phyloP scores from a whole-genome alignment of 129 eudicot species.

The Flaveria robusta region DNA sequence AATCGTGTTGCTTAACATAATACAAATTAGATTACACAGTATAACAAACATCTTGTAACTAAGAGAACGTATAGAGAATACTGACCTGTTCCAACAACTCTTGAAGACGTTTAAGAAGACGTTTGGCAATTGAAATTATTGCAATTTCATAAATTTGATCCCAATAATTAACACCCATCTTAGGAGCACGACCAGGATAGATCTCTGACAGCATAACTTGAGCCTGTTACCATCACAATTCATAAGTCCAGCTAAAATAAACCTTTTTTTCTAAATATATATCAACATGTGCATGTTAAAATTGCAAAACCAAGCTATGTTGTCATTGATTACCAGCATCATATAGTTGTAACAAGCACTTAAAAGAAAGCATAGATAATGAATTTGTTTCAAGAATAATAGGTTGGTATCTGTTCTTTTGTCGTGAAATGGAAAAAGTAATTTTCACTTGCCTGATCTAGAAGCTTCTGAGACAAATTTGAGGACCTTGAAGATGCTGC shows the following conservation, averaged over 20 bases:
- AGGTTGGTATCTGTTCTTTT: neutral
- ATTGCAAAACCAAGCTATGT: constrained; percentile 5
- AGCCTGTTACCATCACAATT: constrained; percentile 58
- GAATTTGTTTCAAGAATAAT: neutral
- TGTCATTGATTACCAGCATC: constrained; percentile 9
- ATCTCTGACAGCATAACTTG: constrained; percentile 96
- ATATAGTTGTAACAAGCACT: constrained; percentile 19
- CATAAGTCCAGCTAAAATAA: constrained; percentile 31
- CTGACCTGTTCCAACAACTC: constrained; percentile 82
- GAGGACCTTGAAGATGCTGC: constrained; percentile 71
- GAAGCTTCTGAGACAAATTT: constrained; percentile 74
- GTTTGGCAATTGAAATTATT: constrained; percentile 78
- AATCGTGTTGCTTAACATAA: constrained; percentile 1
- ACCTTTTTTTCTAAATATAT: constrained; percentile 8
- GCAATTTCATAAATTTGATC: constrained; percentile 92
- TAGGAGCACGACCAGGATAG: constrained; percentile 94
- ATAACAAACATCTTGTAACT: constrained; percentile 16
- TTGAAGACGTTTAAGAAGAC: constrained; percentile 77
- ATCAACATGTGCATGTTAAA: neutral
- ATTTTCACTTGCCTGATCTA: constrained; percentile 65
- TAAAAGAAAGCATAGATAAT: neutral
- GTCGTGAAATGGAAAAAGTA: constrained; percentile 20
- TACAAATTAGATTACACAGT: neutral
- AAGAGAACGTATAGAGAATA: constrained; percentile 6
- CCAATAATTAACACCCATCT: constrained; percentile 85